These are phyloP conservation scores for Rhododendron molle DNA, from an alignment of 148 eudicot species.

Conservation along the genomic window DNA sequence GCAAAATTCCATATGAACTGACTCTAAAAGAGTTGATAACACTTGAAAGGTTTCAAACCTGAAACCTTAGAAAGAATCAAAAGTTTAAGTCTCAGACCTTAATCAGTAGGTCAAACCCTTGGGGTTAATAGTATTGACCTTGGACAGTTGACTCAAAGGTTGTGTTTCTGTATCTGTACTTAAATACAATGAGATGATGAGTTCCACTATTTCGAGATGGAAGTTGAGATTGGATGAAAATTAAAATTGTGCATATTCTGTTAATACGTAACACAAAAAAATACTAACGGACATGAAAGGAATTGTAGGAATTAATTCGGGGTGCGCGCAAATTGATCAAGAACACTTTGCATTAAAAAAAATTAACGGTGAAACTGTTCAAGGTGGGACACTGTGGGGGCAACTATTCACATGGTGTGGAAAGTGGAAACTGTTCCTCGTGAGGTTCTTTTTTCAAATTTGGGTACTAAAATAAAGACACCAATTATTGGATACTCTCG, in stretches of 20 bases:
- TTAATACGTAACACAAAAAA: too few species aligned
- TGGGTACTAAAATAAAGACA: too few species aligned
- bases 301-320: too few species aligned
- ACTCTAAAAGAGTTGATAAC: too few species aligned
- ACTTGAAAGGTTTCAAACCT: too few species aligned
- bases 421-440: neutral
- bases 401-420: neutral
- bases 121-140: neutral
- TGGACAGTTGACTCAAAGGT: neutral
- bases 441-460: neutral
- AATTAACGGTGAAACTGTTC: neutral
- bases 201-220: neutral
- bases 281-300: too few species aligned
- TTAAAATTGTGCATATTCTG: neutral
- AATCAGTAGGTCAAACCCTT: too few species aligned
- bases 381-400: neutral
- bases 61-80: too few species aligned
- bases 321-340: rapidly evolving
- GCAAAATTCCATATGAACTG: too few species aligned
- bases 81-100: too few species aligned
- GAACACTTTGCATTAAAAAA: too few species aligned
- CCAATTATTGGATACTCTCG: too few species aligned
- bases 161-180: neutral
- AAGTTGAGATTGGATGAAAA: neutral
- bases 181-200: neutral